Evolutionary conservation across 164 flowering plant species (phyloP), one percentile per base, ranked within the genome.

Genomic region (Magnolia sinica): DNA sequence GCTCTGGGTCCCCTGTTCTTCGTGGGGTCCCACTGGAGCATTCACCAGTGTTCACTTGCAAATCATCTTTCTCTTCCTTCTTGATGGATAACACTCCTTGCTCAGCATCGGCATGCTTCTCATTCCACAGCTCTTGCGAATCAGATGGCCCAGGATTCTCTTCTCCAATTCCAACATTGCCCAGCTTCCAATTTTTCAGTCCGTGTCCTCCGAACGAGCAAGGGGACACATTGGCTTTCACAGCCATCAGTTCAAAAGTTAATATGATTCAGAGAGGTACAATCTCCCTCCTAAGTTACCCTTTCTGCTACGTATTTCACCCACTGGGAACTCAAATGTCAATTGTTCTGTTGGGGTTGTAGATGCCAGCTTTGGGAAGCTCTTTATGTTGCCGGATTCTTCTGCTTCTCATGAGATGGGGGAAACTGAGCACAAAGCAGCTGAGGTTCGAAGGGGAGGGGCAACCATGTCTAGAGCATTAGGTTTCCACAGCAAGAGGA

Each of bases 121-220:
- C 97, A 58, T 94, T 92, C 80, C 77, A 77, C 24, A 85, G 88
- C 75, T 75, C 79, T 76, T 75, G 80, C 59, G 88, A 83, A 72
- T 80, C 89, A 4, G 76, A 37, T 69, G 65, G 77, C 31, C 52
- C 63, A 22, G 92, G 83, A n/a, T 85, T 88, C 65, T 79, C 86
- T 6, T 80, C 91, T 8, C 89, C 91, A 1, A 51, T 90, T 77
- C 73, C 83, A 71, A 83, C 93, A 50, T 79, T 94, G 86, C 91
- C 97, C 51, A 94, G 95, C 86, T 94, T 94, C 81, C 50, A 91
- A 10, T 94, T 94, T 84, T 87, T 89, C 81, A 86, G 90, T 67
- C 85, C 88, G 22, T 50, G 76, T 65, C 75, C 86, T 72, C 83
- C 77, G 13, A 73, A 63, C 20, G 83, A 81, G 70, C 82, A 83